A percentile compares a stretch with the other conserved stretches of the same genome.
Conservation (phyloP, 495 filamentous ascomycete genomes). For the Xylaria telfairii region DNA sequence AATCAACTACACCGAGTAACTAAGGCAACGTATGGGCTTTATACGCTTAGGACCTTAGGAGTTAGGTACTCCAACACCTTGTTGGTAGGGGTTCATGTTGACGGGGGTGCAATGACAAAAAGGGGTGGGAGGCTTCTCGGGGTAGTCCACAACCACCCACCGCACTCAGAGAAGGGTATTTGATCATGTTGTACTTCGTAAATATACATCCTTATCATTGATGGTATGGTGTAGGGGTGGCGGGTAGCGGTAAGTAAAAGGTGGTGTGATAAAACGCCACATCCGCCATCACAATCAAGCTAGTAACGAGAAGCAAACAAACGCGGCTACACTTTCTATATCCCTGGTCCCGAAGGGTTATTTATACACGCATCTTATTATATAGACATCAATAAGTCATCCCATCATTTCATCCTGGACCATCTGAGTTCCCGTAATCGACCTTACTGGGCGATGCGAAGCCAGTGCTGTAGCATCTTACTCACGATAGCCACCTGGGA, state of each 20-base stretch:
- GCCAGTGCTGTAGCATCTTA: slow-evolving; percentile 36
- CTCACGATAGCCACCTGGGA: slow-evolving; percentile 29
- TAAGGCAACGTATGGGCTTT: no score
- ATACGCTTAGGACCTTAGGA: not conserved
- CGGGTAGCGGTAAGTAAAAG: not conserved
- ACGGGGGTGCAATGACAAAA: not conserved
- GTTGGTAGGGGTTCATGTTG: not conserved
- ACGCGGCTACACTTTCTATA: not conserved
- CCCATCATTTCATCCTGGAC: not conserved
- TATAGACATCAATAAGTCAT: not conserved
- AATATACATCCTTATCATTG: no score
- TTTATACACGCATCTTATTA: not conserved
- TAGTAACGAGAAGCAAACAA: not conserved
- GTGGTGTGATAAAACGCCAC: not conserved
- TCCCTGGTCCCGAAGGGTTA: not conserved
- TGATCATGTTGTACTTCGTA: not conserved
- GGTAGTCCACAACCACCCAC: not conserved
- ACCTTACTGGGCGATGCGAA: not conserved
- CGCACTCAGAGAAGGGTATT: not conserved
- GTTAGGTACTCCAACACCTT: not conserved
- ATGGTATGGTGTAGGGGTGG: not conserved
- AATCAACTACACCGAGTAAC: not conserved
- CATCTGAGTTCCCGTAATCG: not conserved
- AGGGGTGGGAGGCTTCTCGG: no score
- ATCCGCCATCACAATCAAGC: not conserved